Percentiles rank a stretch among this genome's conserved stretches.
Conservation (phyloP, 2,329 filamentous ascomycete species). For the Penicillium sp. region DNA sequence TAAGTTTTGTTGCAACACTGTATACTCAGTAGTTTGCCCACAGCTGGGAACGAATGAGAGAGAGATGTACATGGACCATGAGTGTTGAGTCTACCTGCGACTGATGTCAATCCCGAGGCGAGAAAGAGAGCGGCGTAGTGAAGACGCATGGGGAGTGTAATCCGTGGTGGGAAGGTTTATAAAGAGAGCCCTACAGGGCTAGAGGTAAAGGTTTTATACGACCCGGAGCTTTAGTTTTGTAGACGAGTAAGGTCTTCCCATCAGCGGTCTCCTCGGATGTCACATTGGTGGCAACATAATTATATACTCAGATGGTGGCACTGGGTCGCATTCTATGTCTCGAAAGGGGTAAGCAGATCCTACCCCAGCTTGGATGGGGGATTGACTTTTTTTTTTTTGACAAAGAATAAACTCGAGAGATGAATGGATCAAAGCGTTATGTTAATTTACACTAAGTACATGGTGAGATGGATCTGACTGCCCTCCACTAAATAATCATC, state of each 20-base stretch:
- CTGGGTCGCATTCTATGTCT: constrained; percentile 12
- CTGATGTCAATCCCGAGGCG: constrained; percentile 5
- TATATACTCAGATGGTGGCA: constrained; percentile 12
- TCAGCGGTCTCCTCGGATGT: too few species aligned
- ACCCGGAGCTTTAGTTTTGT: not conserved
- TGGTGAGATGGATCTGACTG: constrained; percentile 37
- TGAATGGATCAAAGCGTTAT: constrained; percentile 15
- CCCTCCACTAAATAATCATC: too few species aligned
- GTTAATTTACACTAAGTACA: constrained; percentile 32
- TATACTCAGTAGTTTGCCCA: too few species aligned
- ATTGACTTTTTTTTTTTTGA: too few species aligned
- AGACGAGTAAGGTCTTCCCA: too few species aligned
- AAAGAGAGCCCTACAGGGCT: not conserved
- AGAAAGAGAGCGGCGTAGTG: constrained; percentile 7
- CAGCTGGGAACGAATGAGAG: too few species aligned
- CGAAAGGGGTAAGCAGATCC: not conserved
- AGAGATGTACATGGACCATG: too few species aligned
- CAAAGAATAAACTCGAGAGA: too few species aligned
- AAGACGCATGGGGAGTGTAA: too few species aligned
- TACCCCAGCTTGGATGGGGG: too few species aligned
- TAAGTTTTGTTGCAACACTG: constrained; percentile 19
- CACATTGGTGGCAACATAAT: constrained; percentile 6
- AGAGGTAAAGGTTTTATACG: not conserved
- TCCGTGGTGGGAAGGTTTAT: too few species aligned
- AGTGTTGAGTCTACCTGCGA: too few species aligned